phyloP scores from a whole-genome alignment of 805 yeast genomes.

The Ogataea trehaloabstinens region DNA sequence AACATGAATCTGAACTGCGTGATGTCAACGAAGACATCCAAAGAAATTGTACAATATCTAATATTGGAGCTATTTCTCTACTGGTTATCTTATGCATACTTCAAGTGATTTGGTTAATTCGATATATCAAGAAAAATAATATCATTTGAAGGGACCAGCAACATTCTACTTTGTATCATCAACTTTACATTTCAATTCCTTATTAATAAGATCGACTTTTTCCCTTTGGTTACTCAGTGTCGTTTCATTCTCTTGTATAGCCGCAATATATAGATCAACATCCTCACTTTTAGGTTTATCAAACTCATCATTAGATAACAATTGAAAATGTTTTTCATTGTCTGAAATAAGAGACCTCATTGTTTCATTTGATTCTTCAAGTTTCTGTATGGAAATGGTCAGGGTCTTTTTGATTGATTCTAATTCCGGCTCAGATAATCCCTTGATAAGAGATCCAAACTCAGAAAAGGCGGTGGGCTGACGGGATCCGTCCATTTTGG shows the following conservation, averaged over 20 bases:
- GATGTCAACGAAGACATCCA: constrained; percentile 28
- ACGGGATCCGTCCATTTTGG: constrained; percentile 27
- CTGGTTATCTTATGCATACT: constrained; percentile 14
- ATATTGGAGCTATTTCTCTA: constrained; percentile 12
- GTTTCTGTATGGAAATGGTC: constrained; percentile 42
- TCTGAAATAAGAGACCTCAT: constrained; percentile 27
- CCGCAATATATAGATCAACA: constrained; percentile 48
- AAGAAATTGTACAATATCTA: constrained; percentile 14
- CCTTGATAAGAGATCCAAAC: constrained; percentile 28
- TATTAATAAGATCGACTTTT: constrained; percentile 42
- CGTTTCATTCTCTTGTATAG: constrained; percentile 52
- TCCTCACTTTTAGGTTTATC: constrained; percentile 37
- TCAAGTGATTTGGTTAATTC: constrained; percentile 25
- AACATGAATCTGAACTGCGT: constrained; percentile 23
- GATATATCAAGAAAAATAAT: constrained; percentile 18
- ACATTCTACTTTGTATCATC: constrained; percentile 36
- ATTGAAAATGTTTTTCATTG: constrained; percentile 28
- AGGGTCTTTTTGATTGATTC: constrained; percentile 32
- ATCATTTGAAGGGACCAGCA: constrained; percentile 1
- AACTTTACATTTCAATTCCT: constrained; percentile 48
- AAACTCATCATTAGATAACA: constrained; percentile 29
- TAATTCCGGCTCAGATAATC: constrained; percentile 44
- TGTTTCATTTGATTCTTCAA: constrained; percentile 50
- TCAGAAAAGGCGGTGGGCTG: constrained; percentile 30
- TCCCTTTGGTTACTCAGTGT: constrained; percentile 53